These are phyloP conservation scores for Jatropha podagrica DNA, from an alignment of 441 rosid genomes.

Conservation along the genomic window DNA sequence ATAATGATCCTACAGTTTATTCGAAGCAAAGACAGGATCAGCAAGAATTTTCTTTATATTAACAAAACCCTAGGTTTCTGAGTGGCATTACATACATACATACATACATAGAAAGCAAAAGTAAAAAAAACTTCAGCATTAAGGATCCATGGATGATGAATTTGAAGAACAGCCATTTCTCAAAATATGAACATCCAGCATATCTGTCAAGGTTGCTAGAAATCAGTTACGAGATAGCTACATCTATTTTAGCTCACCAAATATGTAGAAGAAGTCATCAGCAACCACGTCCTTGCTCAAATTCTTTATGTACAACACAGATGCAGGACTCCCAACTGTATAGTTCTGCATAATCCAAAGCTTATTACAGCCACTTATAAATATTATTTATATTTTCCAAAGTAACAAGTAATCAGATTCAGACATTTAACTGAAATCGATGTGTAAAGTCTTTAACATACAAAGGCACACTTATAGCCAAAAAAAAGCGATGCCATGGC, in stretches of 20 bases:
- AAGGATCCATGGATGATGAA: not conserved
- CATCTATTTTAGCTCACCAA: slow-evolving; percentile 54
- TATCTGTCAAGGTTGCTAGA: slow-evolving; percentile 10
- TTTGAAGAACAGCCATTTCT: slow-evolving; percentile 8
- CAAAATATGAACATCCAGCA: not conserved
- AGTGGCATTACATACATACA: not conserved
- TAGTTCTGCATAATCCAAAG: slow-evolving; percentile 68
- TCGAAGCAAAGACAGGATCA: slow-evolving; percentile 13
- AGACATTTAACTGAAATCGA: not conserved
- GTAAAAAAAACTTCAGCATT: slow-evolving; percentile 5
- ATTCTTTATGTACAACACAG: slow-evolving; percentile 88
- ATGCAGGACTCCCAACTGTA: slow-evolving; percentile 76
- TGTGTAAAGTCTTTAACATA: not conserved
- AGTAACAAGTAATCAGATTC: not conserved
- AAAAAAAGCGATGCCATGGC: too few species aligned
- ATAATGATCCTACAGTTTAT: slow-evolving; percentile 70
- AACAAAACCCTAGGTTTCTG: slow-evolving; percentile 5
- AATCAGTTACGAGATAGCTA: not conserved
- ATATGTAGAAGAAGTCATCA: slow-evolving; percentile 83
- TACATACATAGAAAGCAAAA: not conserved
- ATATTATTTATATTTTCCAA: not conserved
- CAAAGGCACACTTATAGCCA: not conserved
- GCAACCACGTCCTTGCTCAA: slow-evolving; percentile 76
- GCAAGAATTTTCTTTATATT: slow-evolving; percentile 3
- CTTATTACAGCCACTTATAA: not conserved